Percentiles rank a stretch among this genome's conserved stretches.
Evolutionary conservation across 345 rosid species (phyloP).

Genomic region (Gossypium ekmanianum): DNA sequence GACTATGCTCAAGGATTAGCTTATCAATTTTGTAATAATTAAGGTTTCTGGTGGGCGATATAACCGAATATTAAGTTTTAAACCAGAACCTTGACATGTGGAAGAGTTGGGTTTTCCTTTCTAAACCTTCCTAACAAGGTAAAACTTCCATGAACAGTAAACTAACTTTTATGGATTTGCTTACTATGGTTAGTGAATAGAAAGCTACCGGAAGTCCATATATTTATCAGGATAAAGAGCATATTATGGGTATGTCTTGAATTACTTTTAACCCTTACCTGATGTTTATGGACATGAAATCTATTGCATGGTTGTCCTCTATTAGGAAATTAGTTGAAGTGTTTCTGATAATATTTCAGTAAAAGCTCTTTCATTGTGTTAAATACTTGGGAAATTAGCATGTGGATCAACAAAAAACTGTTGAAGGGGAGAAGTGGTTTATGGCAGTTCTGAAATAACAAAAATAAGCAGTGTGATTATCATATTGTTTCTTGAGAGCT

Average conservation of each 20-base stretch:
- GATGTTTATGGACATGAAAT: neutral
- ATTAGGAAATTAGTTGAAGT: neutral
- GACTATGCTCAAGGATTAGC: neutral
- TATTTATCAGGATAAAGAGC: neutral
- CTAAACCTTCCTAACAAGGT: conserved; percentile 7
- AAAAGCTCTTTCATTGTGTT: neutral
- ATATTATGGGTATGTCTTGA: neutral
- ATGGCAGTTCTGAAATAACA: neutral
- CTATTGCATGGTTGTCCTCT: neutral
- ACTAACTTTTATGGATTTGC: neutral
- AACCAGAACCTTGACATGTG: neutral
- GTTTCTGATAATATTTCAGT: neutral
- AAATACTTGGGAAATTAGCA: neutral
- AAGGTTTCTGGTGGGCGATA: conserved; percentile 10
- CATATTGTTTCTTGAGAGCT: neutral
- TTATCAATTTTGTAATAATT: neutral
- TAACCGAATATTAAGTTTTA: conserved; percentile 12
- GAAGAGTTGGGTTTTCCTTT: conserved; percentile 2
- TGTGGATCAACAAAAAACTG: neutral
- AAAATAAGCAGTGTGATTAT: neutral
- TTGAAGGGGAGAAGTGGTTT: neutral
- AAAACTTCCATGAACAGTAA: neutral
- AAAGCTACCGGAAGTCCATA: neutral
- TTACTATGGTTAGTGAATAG: conserved; percentile 1
- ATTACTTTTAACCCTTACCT: neutral